These are phyloP conservation scores for Rhizoctonia solani DNA, from an alignment of 1,284 basidiomycete species.

Conservation along the genomic window DNA sequence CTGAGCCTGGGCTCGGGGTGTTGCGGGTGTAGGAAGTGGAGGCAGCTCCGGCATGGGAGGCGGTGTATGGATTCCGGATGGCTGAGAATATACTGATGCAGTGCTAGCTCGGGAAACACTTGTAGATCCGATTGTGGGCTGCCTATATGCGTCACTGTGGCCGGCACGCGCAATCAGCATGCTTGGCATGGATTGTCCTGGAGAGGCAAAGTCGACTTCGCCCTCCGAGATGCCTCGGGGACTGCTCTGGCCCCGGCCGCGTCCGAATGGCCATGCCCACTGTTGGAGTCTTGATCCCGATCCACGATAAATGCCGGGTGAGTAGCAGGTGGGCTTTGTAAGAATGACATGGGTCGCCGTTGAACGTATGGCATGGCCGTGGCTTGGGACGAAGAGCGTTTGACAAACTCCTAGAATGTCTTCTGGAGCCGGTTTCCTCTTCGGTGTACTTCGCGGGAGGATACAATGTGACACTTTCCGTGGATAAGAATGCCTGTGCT, in stretches of 20 bases:
- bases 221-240: background rate
- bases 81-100: conserved; percentile 18
- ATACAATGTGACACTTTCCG: conserved; percentile 5
- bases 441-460: conserved; percentile 6
- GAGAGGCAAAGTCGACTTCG: background rate
- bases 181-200: background rate
- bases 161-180: conserved; percentile 2
- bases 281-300: conserved; percentile 6
- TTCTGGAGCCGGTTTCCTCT: background rate
- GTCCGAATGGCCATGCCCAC: conserved; percentile 8
- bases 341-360: conserved; percentile 24
- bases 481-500: conserved; percentile 17
- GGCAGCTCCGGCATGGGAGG: conserved; percentile 13
- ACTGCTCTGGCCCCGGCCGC: background rate
- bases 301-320: conserved; percentile 24
- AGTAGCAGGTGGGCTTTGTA: conserved; percentile 21
- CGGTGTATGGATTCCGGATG: background rate
- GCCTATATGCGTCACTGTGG: conserved; percentile 15
- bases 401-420: background rate
- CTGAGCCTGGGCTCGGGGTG: background rate
- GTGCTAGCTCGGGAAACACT: conserved; percentile 21
- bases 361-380: background rate
- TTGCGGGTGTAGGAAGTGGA: background rate
- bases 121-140: background rate
- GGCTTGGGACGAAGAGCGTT: background rate